phyloP scores from a whole-genome alignment of 345 rosid species.

The Iberis pinnata region DNA sequence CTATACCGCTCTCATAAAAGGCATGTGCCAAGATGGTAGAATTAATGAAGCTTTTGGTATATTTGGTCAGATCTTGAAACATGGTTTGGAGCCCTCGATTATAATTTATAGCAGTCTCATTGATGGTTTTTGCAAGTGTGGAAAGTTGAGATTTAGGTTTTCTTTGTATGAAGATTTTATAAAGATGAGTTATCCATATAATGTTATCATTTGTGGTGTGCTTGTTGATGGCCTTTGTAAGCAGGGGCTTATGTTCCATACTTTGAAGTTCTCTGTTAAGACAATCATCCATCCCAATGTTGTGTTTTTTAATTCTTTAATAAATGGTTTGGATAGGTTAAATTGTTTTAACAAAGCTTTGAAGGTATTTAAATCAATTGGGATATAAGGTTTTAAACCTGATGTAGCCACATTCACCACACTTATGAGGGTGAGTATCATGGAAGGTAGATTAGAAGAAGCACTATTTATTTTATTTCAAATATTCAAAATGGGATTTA shows the following conservation, averaged over 20 bases:
- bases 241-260: slow-evolving; percentile 36
- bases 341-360: slow-evolving; percentile 20
- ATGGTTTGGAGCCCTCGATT: slow-evolving; percentile 37
- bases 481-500: slow-evolving; percentile 42
- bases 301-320: slow-evolving; percentile 36
- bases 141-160: slow-evolving; percentile 37
- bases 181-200: slow-evolving; percentile 29
- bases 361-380: slow-evolving; percentile 33
- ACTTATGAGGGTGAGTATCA: slow-evolving; percentile 23
- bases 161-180: slow-evolving; percentile 32
- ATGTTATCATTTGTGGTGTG: slow-evolving; percentile 32
- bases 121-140: slow-evolving; percentile 42
- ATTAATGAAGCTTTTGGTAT: slow-evolving; percentile 40
- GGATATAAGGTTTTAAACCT: slow-evolving; percentile 21
- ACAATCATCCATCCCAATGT: slow-evolving; percentile 29
- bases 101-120: slow-evolving; percentile 43
- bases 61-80: slow-evolving; percentile 38
- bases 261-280: slow-evolving; percentile 37
- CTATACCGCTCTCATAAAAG: slow-evolving; percentile 43
- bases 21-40: slow-evolving; percentile 36
- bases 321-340: slow-evolving; percentile 44
- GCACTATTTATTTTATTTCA: slow-evolving; percentile 38
- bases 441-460: slow-evolving; percentile 22
- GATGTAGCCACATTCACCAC: slow-evolving; percentile 40
- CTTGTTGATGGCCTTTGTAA: slow-evolving; percentile 46